phyloP scores from a whole-genome alignment of 2,329 filamentous ascomycete genomes.

The Monilinia fructigena region DNA sequence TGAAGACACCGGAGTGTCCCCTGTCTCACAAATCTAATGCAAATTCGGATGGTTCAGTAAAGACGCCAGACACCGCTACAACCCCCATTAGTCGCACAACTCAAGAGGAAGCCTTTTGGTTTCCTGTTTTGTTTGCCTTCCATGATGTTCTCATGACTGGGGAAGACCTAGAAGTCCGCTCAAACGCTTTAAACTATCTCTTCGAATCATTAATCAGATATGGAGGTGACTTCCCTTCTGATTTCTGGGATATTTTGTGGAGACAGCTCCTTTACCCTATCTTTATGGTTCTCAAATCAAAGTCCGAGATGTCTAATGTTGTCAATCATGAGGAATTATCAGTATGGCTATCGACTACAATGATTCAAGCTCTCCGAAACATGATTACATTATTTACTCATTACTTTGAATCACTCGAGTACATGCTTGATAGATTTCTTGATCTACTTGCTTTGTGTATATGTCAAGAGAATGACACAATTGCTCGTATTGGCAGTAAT shows the following conservation, averaged over 20 bases:
- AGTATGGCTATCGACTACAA: constrained; percentile 97
- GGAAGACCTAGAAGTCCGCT: constrained; percentile 94
- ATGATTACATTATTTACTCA: constrained; percentile 99
- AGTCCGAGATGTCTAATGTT: constrained; percentile 93
- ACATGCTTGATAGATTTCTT: constrained; percentile 97
- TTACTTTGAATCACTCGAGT: constrained; percentile 93
- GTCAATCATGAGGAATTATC: constrained; percentile 95
- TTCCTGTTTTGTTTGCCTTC: constrained; percentile 95
- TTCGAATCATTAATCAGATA: constrained; percentile 91
- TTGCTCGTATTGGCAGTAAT: constrained; percentile 96
- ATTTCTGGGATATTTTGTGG: constrained; percentile 99
- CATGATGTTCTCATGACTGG: constrained; percentile 99
- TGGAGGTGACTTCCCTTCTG: constrained; percentile 83
- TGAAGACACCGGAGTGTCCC: constrained; percentile 92
- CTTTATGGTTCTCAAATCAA: constrained; percentile 95
- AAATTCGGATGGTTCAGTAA: constrained; percentile 41
- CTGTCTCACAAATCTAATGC: constrained; percentile 63
- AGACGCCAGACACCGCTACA: constrained; percentile 44
- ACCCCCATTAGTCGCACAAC: constrained; percentile 74
- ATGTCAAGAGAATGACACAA: constrained; percentile 98
- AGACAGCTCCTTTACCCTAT: constrained; percentile 95
- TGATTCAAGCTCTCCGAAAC: constrained; percentile 97
- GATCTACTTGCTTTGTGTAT: constrained; percentile 94
- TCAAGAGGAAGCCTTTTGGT: constrained; percentile 97
- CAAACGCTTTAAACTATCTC: constrained; percentile 86